Evolutionary conservation across 2,329 filamentous ascomycete genomes (phyloP), one percentile per base, ranked within the genome.

Genomic region (Curvularia sp.): DNA sequence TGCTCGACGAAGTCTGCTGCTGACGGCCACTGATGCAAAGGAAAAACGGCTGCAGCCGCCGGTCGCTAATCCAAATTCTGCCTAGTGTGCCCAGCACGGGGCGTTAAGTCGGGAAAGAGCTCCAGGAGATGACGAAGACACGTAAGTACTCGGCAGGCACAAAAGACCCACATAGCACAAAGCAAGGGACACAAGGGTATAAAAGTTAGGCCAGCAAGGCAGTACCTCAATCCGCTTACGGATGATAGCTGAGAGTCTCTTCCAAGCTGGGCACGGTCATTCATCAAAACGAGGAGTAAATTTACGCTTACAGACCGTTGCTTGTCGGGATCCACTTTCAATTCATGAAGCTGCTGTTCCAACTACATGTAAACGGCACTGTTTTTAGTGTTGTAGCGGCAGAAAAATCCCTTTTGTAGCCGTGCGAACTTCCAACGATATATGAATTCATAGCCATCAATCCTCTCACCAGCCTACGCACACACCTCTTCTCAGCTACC

Each of bases 381-480:
- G n/a, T n/a, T n/a, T 48, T 26, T 48, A 33, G 44, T 48, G 44
- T 33, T 48, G 13, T 28, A 33, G 44, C 28, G 13, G 26, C 44
- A 48, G 44, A 26, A 10, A 26, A 30, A 26, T 26, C 18, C 39
- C 9, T 20, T 39, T 49, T 39, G 9, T 26, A 38, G 18, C 47
- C 18, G 4, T 49, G 31, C 20, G 8, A 49, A 39, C 18, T 39
- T 18, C 20, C 10, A 39, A 49, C 22, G 31, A 20, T 39, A 33
- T 22, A 49, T 39, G 47, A 12, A 49, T 49, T 49, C 39, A 49
- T 39, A 49, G 20, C 47, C 47, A n/a, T 39, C 12, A 5, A 13
- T 49, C 47, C 31, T 49, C 22, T 12, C 5, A 18, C 18, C 47
- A 15, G 20, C 18, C 8, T 49, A 33, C 47, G 47, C 20, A 26